Conservation (phyloP, 352 stramenopile species). For the Phytophthora agathidicida region DNA sequence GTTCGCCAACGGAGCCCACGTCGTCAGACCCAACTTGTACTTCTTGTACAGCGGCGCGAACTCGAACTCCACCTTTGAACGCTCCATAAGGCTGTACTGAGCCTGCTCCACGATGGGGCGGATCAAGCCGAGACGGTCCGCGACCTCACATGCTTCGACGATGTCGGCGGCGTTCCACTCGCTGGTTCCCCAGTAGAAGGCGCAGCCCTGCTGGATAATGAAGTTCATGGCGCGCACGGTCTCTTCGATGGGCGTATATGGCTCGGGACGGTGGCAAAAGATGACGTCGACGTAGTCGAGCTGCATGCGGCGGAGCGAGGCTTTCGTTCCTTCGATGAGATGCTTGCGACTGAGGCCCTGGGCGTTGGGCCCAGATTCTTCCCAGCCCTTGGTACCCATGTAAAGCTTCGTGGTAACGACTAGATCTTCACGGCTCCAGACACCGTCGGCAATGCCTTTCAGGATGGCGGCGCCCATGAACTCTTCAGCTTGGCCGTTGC, state of each 20-base stretch:
- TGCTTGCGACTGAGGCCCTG: constrained; percentile 35
- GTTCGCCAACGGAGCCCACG: constrained; percentile 36
- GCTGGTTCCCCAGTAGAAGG: constrained; percentile 26
- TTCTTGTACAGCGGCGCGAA: constrained; percentile 46
- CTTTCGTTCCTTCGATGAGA: constrained; percentile 27
- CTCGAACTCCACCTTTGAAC: constrained; percentile 58
- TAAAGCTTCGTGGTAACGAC: constrained; percentile 57
- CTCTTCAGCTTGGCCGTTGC: constrained; percentile 10
- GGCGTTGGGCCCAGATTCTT: neutral
- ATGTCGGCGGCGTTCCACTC: constrained; percentile 49
- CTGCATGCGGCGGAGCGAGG: constrained; percentile 33
- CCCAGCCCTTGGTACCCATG: constrained; percentile 14
- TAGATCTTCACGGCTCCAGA: constrained; percentile 24
- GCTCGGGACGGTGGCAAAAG: constrained; percentile 52
- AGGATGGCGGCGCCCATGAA: constrained; percentile 18
- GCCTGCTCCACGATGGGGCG: constrained; percentile 49
- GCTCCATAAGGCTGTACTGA: constrained; percentile 66
- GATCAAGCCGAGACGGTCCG: constrained; percentile 36
- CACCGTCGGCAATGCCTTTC: constrained; percentile 10
- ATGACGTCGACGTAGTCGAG: constrained; percentile 42
- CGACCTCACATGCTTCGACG: constrained; percentile 47
- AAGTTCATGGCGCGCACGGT: constrained; percentile 14
- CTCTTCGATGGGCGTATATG: constrained; percentile 18
- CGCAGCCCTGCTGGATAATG: constrained; percentile 8
- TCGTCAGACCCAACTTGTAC: constrained; percentile 40